A percentile compares a stretch with the other conserved stretches of the same genome.
phyloP scores from a whole-genome alignment of 306 rosid genomes.

The Sicyos edulis region DNA sequence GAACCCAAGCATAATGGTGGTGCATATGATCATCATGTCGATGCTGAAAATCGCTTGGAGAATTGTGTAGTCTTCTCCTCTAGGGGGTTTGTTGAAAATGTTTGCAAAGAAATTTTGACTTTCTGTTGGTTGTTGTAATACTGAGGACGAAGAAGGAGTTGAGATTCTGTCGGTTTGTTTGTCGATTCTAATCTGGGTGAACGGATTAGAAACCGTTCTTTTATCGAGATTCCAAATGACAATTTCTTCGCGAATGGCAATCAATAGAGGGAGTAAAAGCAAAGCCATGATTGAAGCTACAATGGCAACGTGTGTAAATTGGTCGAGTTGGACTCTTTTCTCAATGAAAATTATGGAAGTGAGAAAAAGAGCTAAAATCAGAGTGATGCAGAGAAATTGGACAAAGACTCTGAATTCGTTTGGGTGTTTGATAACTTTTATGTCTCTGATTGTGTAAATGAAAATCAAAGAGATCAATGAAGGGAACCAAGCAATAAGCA shows the following conservation, averaged over 20 bases:
- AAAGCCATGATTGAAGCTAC: constrained; percentile 13
- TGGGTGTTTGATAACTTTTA: constrained; percentile 23
- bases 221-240: constrained; percentile 23
- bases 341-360: constrained; percentile 23
- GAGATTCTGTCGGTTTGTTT: not conserved
- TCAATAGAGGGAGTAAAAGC: constrained; percentile 22
- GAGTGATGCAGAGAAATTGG: not conserved
- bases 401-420: constrained; percentile 23
- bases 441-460: constrained; percentile 21
- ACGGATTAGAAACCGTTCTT: not conserved
- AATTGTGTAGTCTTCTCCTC: constrained; percentile 36
- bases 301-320: constrained; percentile 17
- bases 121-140: too few relatives aligned
- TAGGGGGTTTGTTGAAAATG: constrained; percentile 24
- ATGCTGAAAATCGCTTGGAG: constrained; percentile 25
- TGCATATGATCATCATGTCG: constrained; percentile 13
- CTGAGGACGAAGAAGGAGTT: too few relatives aligned
- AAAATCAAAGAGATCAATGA: constrained; percentile 25
- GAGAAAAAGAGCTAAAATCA: constrained; percentile 27
- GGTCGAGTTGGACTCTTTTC: not conserved
- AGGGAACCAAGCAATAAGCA: constrained; percentile 38
- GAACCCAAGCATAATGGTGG: constrained; percentile 14
- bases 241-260: constrained; percentile 31
- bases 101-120: not conserved
- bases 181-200: not conserved